These are phyloP conservation scores for Gastrolobium villosum DNA, from an alignment of 306 rosid genomes.

Conservation along the genomic window DNA sequence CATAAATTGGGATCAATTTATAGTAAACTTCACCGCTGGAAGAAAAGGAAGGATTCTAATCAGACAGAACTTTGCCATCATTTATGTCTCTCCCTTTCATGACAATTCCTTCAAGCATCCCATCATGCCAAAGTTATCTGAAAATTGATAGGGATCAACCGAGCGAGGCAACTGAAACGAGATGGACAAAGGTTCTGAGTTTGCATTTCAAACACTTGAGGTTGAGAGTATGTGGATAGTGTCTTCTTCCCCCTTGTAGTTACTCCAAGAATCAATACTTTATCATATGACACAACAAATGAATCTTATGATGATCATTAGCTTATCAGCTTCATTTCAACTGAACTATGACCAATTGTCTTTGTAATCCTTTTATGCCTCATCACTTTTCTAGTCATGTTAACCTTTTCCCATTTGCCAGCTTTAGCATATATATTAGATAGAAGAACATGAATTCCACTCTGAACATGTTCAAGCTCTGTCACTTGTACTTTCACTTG, in stretches of 20 bases:
- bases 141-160: slow-evolving; percentile 64
- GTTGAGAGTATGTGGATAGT: slow-evolving; percentile 65
- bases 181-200: slow-evolving; percentile 62
- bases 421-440: slow-evolving; percentile 83
- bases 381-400: slow-evolving; percentile 65
- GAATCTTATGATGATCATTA: slow-evolving; percentile 33
- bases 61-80: background rate
- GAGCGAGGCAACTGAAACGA: slow-evolving; percentile 76
- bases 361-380: slow-evolving; percentile 60
- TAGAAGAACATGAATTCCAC: slow-evolving; percentile 77
- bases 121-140: slow-evolving; percentile 68
- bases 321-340: slow-evolving; percentile 60
- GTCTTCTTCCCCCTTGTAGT: slow-evolving; percentile 69
- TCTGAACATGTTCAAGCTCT: slow-evolving; percentile 59
- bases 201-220: slow-evolving; percentile 69
- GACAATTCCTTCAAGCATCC: slow-evolving; percentile 73
- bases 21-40: slow-evolving; percentile 3
- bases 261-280: slow-evolving; percentile 55
- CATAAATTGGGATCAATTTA: slow-evolving; percentile 14
- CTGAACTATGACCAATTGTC: slow-evolving; percentile 72
- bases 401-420: slow-evolving; percentile 76
- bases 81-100: slow-evolving; percentile 47
- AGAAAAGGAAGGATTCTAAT: slow-evolving; percentile 25
- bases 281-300: slow-evolving; percentile 49
- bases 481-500: slow-evolving; percentile 53